Evolutionary conservation across 352 stramenopile genomes (phyloP).

Genomic region (Phytopythium oedochilum): DNA sequence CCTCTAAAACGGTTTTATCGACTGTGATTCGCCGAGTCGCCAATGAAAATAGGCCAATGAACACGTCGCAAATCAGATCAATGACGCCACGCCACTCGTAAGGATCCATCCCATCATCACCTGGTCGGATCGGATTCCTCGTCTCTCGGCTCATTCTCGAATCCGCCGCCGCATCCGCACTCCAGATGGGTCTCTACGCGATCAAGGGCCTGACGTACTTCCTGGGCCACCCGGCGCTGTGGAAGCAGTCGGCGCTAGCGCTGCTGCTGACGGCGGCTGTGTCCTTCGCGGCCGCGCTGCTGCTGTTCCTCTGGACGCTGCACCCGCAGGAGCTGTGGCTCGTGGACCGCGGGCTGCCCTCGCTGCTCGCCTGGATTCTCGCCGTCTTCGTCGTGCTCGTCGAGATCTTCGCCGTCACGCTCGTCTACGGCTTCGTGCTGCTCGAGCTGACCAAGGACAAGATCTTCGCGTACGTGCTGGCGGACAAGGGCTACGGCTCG

Average conservation of each 20-base stretch:
- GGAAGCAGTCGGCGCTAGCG: conserved; percentile 37
- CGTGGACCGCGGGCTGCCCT: conserved; percentile 24
- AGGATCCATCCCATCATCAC: neutral
- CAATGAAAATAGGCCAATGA: neutral
- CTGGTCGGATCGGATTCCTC: too few relatives aligned
- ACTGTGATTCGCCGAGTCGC: neutral
- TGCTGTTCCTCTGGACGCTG: conserved; percentile 37
- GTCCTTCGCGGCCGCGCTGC: conserved; percentile 34
- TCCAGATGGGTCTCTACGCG: conserved; percentile 32
- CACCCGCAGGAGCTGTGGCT: conserved; percentile 35
- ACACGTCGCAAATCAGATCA: neutral
- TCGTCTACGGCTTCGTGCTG: conserved; percentile 44
- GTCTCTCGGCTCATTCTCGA: conserved; percentile 9
- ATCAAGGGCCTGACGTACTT: conserved; percentile 41
- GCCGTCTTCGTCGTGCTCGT: conserved; percentile 43
- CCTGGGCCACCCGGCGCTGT: conserved; percentile 39
- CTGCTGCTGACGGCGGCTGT: conserved; percentile 49
- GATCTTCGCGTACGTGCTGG: conserved; percentile 50
- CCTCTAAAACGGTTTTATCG: neutral
- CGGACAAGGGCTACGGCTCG: conserved; percentile 24
- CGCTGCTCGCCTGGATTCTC: conserved; percentile 41
- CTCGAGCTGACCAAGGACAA: conserved; percentile 49
- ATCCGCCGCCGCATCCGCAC: conserved; percentile 5
- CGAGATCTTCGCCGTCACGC: conserved; percentile 47
- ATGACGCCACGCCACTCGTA: neutral